A percentile compares a stretch with the other conserved stretches of the same genome.
These are phyloP conservation scores for Piloderma croceum DNA, from an alignment of 768 basidiomycete species.

Conservation along the genomic window DNA sequence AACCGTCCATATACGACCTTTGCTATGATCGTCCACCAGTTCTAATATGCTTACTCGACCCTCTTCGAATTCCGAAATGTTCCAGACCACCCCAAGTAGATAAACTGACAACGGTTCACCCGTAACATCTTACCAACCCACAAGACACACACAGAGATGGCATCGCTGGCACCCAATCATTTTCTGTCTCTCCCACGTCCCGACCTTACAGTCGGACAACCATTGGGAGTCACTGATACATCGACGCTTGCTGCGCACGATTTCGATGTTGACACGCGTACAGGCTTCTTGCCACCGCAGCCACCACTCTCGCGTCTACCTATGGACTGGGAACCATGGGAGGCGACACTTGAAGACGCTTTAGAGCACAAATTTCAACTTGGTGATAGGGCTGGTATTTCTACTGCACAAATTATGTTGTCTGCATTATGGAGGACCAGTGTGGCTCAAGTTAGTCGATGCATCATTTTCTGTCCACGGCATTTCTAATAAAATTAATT, in stretches of 20 bases:
- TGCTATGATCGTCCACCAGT: too few species aligned
- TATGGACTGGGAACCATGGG: slow-evolving; percentile 66
- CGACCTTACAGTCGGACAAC: slow-evolving; percentile 21
- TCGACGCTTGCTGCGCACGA: slow-evolving; percentile 74
- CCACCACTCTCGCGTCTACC: slow-evolving; percentile 64
- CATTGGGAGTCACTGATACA: slow-evolving; percentile 34
- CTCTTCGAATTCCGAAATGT: too few species aligned
- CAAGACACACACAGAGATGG: too few species aligned
- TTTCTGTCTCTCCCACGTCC: slow-evolving; percentile 33
- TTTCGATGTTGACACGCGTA: slow-evolving; percentile 88
- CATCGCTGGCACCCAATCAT: slow-evolving; percentile 11
- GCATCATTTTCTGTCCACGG: slow-evolving; percentile 3
- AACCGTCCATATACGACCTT: too few species aligned
- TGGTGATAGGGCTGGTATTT: slow-evolving; percentile 46
- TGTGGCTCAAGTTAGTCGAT: slow-evolving; percentile 42
- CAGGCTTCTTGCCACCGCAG: slow-evolving; percentile 87
- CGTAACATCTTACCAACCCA: too few species aligned
- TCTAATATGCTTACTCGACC: too few species aligned
- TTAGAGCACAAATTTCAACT: slow-evolving; percentile 45
- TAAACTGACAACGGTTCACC: too few species aligned
- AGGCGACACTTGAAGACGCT: slow-evolving; percentile 50
- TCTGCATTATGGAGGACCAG: slow-evolving; percentile 50
- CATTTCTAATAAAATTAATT: slow-evolving; percentile 3
- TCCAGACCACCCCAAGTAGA: too few species aligned
- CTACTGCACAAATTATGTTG: slow-evolving; percentile 28